phyloP scores from a whole-genome alignment of 2,329 filamentous ascomycete genomes.

The Ceratocystis harringtonii region DNA sequence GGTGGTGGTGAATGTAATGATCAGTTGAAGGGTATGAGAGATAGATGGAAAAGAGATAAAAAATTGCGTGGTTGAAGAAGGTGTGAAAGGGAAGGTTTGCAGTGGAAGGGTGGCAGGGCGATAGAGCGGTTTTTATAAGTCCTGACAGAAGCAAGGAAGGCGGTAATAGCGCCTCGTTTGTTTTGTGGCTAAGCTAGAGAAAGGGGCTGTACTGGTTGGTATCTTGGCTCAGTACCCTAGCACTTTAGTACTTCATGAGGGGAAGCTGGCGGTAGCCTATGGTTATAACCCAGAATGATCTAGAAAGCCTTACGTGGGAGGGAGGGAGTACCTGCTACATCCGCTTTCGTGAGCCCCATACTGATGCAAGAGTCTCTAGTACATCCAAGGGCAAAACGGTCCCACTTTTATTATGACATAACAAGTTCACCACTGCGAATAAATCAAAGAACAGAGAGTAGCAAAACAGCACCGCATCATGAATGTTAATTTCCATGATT shows the following conservation, averaged over 20 bases:
- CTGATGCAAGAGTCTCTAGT: neutral
- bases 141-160: conserved; percentile 19
- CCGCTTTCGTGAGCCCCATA: neutral
- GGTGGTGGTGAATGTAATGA: neutral
- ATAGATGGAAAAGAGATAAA: conserved; percentile 17
- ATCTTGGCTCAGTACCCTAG: neutral
- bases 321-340: conserved; percentile 9
- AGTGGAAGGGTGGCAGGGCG: conserved; percentile 24
- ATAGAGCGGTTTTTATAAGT: conserved; percentile 13
- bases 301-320: neutral
- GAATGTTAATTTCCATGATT: neutral
- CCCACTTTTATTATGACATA: neutral
- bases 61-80: conserved; percentile 11
- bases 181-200: neutral
- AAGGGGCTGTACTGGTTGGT: neutral
- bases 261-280: neutral
- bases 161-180: neutral
- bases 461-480: neutral
- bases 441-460: neutral
- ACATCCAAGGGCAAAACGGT: neutral
- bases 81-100: conserved; percentile 20
- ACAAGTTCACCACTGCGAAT: neutral
- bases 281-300: neutral
- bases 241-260: neutral
- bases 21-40: neutral